Evolutionary conservation across 2,329 filamentous ascomycete genomes (phyloP), one percentile per base, ranked within the genome.

Genomic region (Trichoderma endophyticum): DNA sequence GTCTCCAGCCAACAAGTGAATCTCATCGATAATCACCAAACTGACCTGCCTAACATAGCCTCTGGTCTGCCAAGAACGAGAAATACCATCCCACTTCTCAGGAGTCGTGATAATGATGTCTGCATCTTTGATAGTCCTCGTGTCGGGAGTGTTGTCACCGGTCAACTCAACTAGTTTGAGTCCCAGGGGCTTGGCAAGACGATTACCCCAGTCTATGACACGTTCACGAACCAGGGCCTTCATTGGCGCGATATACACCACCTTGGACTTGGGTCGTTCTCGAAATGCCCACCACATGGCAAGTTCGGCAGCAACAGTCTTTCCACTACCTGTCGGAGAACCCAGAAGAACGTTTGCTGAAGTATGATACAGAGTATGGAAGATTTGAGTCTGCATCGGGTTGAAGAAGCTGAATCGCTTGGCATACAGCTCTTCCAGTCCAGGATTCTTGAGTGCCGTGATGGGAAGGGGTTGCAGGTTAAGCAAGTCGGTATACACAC

Each of bases 41-140:
- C 94, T 95, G 73, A 99, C 96, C 82, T 98, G 92, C 67, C 94
- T 90, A 54, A 99, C 96, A 76, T 99, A 99, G 73, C 93, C 93
- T 89, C 96, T 92, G 6, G 95, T 98, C 81, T 98, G 95, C 96
- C 97, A 99, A 78, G 93, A 97, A 88, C 96, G 93, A 77, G 94
- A 97, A 76, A 99, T 98, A 88, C 97, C 97, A 80, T 99, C 97
- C 96, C 96, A 99, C 81, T 99, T 99, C 83, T 99, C 96, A n/a
- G 96, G 97, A 0, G 97, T 99, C 0, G 96, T 99, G 77, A 99
- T 94, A 77, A 99, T 99, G 74, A 99, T 94, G 80, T 99, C 96
- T 4, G 96, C 96, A 79, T 98, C 92, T 76, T 95, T 90, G 77
- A 99, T 99, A 0, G 95, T 98, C 65, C 94, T 88, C 0, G 96